Percentiles rank a stretch among this genome's conserved stretches.
Conservation (phyloP, 129 eudicot genomes). For the Oenanthe sinensis region DNA sequence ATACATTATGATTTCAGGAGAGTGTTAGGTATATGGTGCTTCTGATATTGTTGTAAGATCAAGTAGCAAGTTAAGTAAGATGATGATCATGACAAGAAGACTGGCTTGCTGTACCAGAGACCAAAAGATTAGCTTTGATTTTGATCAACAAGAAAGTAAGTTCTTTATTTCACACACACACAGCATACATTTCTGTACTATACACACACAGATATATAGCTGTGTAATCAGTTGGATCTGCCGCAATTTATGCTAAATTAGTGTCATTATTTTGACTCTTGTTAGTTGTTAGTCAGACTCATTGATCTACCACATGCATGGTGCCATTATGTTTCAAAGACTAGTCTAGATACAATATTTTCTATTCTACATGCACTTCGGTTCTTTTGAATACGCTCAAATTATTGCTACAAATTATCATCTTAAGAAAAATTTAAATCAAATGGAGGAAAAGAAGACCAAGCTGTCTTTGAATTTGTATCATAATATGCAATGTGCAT, state of each 20-base stretch:
- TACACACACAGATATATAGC: not conserved
- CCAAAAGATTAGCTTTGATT: constrained; percentile 64
- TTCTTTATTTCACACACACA: constrained; percentile 12
- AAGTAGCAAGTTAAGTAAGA: constrained; percentile 12
- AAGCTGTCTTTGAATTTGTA: no score
- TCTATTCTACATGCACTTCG: no score
- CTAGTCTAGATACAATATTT: not conserved
- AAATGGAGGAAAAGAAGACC: no score
- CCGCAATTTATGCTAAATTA: constrained; percentile 19
- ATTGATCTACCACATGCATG: constrained; percentile 22
- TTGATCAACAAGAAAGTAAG: constrained; percentile 66
- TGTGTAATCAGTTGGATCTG: not conserved
- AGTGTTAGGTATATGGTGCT: not conserved
- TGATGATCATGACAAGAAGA: constrained; percentile 60
- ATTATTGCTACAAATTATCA: no score
- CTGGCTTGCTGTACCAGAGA: constrained; percentile 69
- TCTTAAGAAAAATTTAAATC: no score
- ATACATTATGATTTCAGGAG: not conserved
- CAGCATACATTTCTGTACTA: not conserved
- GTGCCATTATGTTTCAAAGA: not conserved
- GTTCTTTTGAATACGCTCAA: no score
- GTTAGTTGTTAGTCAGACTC: not conserved
- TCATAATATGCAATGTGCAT: no score
- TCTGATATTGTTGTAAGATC: not conserved
- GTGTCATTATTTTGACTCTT: constrained; percentile 15